Base-by-base conservation (phyloP, 2,329 filamentous ascomycete genomes). In the Nothopassalora personata region DNA sequence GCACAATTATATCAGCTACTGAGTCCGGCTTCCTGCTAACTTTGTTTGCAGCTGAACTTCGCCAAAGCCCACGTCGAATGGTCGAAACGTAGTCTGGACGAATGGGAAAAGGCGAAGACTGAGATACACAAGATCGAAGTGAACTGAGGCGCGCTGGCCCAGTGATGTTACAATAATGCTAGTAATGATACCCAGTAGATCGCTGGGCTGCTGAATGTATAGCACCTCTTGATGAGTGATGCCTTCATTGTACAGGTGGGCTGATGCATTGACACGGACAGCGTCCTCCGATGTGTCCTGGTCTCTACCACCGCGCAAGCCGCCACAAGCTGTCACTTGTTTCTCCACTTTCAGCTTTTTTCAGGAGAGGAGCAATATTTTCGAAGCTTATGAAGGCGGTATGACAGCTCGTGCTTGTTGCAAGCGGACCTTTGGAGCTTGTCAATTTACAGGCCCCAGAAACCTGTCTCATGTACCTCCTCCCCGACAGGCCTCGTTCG, bases 11-110 rank as follows among this genome's bases (percentile, higher is more conserved):
- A 7, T 11, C 23, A 4, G 1, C 43, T 15, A n/a, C 34, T 33
- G 15, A 33, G 46, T 33, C 36, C 34, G 28, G n/a, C 34, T 34
- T 13, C 36, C 45, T 31, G 54, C 58, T 61, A 23, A 59, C 58
- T 5, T 39, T 33, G 51, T 1, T 9, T 15, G 30, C 67, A 96
- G 92, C 84, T 96, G 69, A 90, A 90, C 33, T 97, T 96, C 74
- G 92, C 92, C 11, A 90, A 89, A 74, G 93, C 89, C 73, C 92
- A 97, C 72, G 86, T 97, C 60, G 90, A 96, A 73, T 97, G 92
- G 92, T 93, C 92, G 3, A 89, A 87, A 75, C 92, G 93, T 74
- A 92, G 89, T 74, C 85, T 92, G 71, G 90, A 93, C 68, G 91
- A 91, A 6, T 97, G 92, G 92, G 89, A 93, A 69, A 92, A 96